Base-by-base conservation (phyloP, 352 stramenopile genomes). In the Globisporangium iwayamae region DNA sequence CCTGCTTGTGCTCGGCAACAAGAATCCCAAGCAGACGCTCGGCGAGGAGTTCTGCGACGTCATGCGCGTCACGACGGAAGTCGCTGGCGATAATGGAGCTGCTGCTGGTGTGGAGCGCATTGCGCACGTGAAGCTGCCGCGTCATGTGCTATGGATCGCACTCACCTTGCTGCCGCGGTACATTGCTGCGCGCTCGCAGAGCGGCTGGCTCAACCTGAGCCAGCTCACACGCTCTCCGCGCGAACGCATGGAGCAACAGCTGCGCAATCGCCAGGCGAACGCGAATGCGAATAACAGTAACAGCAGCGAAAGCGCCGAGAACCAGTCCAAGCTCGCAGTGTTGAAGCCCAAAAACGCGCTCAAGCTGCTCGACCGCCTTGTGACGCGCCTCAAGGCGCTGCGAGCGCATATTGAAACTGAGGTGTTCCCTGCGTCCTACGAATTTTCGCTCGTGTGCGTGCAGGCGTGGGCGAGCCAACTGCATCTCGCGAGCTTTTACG, bases 31-130 rank as follows among this genome's bases (percentile, higher is more conserved):
- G 59, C 87, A 96, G 60, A 94, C 85, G 41, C 75, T 96, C n/a
- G 87, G 87, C 9, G 87, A 96, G 63, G 87, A 96, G 55, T 96
- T 90, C 63, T 94, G 87, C 50, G 86, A 94, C 55, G 74, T 94
- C 13, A 78, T 94, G 51, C 85, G 85, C 38, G 79, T 94, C 25
- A 75, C 72, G 4, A 77, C 68, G 18, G 41, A 48, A 1, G 43
- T 18, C 4, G 16, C 34, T 13, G n/a, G 8, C 1, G 6, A 9
- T 3, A 7, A 3, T n/a, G 11, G 14, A 3, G 38, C n/a, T 48
- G 41, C 30, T 43, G 36, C 25, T 22, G 30, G 2, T 20, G 32
- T 20, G 0, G 38, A 55, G 0, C 36, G 28, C 0, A 60, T 87
- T n/a, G 50, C 50, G 16, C 77, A 79, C 56, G 72, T 88, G n/a